Evolutionary conservation across 176 grass and related monocot genomes (phyloP).

Genomic region (Pharus latifolius): DNA sequence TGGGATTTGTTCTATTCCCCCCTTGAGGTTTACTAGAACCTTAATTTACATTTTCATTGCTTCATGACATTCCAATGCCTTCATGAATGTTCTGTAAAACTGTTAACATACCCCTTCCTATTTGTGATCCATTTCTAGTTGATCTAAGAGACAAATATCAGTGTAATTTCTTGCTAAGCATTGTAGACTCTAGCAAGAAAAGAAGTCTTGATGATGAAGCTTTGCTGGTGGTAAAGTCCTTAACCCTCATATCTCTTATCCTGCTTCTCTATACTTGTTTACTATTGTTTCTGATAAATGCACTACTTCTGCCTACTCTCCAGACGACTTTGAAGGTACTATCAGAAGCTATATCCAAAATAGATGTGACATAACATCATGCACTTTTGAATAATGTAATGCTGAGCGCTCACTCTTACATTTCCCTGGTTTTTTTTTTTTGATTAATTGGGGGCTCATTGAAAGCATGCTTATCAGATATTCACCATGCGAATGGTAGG

Average conservation of each 20-base stretch:
- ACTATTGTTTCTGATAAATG: not conserved
- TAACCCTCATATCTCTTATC: not conserved
- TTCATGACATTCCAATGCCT: not conserved
- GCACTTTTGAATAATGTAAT: conserved; percentile 59
- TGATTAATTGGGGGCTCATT: not conserved
- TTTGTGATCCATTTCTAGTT: conserved; percentile 19
- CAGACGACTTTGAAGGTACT: conserved; percentile 41
- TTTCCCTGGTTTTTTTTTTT: not conserved
- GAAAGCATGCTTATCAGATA: conserved; percentile 25
- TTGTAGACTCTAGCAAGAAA: conserved; percentile 11
- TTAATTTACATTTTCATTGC: not conserved
- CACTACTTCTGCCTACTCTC: not conserved
- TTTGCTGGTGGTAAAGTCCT: conserved; percentile 14
- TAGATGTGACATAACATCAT: conserved; percentile 35
- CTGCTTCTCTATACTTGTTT: not conserved
- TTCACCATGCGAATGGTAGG: conserved; percentile 35
- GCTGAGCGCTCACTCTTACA: not conserved
- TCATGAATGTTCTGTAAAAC: not conserved
- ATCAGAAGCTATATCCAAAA: conserved; percentile 34
- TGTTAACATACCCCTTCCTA: not conserved
- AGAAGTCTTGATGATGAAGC: not conserved
- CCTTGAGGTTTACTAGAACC: not conserved
- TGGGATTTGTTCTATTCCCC: not conserved
- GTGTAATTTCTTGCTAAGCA: not conserved
- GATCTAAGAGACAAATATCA: not conserved